A percentile compares a stretch with the other conserved stretches of the same genome.
Evolutionary conservation across 768 basidiomycete genomes (phyloP).

Genomic region (Hypholoma fasciculare): DNA sequence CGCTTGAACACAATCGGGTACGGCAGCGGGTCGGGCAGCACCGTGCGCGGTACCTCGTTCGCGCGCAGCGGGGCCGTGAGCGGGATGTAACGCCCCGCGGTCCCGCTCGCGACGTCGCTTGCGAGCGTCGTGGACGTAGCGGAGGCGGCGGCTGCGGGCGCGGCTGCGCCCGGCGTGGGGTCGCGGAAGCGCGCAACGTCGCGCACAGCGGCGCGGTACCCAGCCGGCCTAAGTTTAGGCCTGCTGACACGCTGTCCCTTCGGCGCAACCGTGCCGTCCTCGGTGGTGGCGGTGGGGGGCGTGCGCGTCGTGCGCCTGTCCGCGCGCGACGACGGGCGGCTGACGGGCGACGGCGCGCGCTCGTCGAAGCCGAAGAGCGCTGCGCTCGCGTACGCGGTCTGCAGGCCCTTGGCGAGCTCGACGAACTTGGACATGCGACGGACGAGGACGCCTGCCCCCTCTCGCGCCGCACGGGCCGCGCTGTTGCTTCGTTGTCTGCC

Average conservation of each 20-base stretch:
- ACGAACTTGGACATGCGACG: constrained; percentile 39
- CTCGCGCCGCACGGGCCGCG: constrained; percentile 16
- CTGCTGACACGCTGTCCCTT: background rate
- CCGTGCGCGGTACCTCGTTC: constrained; percentile 23
- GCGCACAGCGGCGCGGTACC: constrained; percentile 41
- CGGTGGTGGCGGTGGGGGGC: background rate
- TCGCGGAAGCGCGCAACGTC: constrained; percentile 46
- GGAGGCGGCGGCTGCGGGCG: background rate
- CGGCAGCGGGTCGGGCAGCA: constrained; percentile 32
- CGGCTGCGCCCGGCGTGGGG: constrained; percentile 7
- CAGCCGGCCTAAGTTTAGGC: constrained; percentile 32
- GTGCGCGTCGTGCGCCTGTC: background rate
- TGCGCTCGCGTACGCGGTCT: constrained; percentile 56
- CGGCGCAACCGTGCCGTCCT: constrained; percentile 5
- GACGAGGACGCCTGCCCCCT: constrained; percentile 21
- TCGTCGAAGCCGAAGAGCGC: constrained; percentile 39
- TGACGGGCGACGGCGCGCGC: background rate
- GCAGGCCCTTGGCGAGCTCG: constrained; percentile 55
- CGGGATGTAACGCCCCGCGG: constrained; percentile 39
- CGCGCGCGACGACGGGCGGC: background rate
- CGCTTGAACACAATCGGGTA: constrained; percentile 35
- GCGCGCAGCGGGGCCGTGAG: constrained; percentile 34
- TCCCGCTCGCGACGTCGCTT: background rate
- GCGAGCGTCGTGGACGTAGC: background rate
- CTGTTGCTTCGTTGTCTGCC: constrained; percentile 22